Conservation (phyloP, 2,329 filamentous ascomycete genomes). For the Calonectria pteridis region DNA sequence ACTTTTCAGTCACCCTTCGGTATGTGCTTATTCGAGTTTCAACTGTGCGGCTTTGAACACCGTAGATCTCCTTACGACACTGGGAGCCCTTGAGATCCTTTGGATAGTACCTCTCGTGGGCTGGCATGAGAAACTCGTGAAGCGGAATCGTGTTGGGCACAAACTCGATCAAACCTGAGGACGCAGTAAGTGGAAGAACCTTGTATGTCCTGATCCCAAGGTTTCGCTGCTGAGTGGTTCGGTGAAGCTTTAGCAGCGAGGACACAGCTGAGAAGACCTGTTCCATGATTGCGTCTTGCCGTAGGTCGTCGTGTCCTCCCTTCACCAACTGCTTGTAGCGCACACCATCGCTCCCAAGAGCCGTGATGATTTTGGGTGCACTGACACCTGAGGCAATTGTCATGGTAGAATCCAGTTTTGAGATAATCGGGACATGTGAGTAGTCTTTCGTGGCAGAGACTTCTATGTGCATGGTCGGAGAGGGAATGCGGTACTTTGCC, state of each 20-base stretch:
- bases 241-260: slow-evolving; percentile 86
- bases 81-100: slow-evolving; percentile 81
- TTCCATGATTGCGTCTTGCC: slow-evolving; percentile 99
- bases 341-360: slow-evolving; percentile 80
- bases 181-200: slow-evolving; percentile 87
- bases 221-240: slow-evolving; percentile 87
- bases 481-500: slow-evolving; percentile 78
- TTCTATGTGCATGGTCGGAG: slow-evolving; percentile 88
- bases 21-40: slow-evolving; percentile 81
- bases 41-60: slow-evolving; percentile 76
- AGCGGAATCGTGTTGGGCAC: slow-evolving; percentile 93
- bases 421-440: slow-evolving; percentile 78
- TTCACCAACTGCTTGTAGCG: slow-evolving; percentile 94
- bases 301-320: slow-evolving; percentile 93
- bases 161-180: slow-evolving; percentile 95
- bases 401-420: slow-evolving; percentile 79
- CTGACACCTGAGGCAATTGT: slow-evolving; percentile 91
- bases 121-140: slow-evolving; percentile 91
- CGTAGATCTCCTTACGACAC: slow-evolving; percentile 84
- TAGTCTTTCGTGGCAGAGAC: slow-evolving; percentile 83
- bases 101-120: slow-evolving; percentile 88
- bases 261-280: slow-evolving; percentile 98
- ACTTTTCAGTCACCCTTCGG: slow-evolving; percentile 81
- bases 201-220: slow-evolving; percentile 97
- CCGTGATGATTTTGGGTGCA: slow-evolving; percentile 92